Evolutionary conservation across 2,329 filamentous ascomycete species (phyloP).

Genomic region (Aspergillus udagawae): DNA sequence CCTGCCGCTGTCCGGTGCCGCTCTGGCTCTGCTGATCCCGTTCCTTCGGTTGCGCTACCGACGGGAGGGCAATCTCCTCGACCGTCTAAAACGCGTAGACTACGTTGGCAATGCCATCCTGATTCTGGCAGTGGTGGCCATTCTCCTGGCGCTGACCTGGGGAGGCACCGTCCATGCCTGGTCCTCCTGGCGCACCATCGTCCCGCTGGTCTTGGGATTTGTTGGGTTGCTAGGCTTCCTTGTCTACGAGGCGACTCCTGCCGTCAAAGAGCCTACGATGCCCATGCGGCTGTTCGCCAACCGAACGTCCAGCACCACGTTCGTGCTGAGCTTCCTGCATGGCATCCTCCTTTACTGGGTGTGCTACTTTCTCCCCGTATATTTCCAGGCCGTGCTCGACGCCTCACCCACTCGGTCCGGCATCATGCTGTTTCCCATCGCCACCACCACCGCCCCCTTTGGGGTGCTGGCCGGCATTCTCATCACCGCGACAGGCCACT

Average conservation of each 20-base stretch:
- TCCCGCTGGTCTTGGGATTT: conserved; percentile 27
- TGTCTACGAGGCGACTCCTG: conserved; percentile 11
- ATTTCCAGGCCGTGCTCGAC: conserved; percentile 42
- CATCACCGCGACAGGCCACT: conserved; percentile 32
- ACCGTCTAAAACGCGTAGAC: conserved; percentile 22
- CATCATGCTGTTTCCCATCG: conserved; percentile 27
- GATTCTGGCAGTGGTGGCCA: conserved; percentile 20
- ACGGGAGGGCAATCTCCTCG: neutral
- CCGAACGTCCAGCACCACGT: conserved; percentile 27
- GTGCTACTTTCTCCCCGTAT: conserved; percentile 41
- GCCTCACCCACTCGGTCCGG: conserved; percentile 31
- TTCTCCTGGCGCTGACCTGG: conserved; percentile 30
- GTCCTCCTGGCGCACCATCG: conserved; percentile 25
- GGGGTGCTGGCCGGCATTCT: conserved; percentile 29
- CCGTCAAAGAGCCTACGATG: conserved; percentile 33
- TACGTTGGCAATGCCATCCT: conserved; percentile 27
- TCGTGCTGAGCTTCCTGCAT: conserved; percentile 12
- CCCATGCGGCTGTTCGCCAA: conserved; percentile 44
- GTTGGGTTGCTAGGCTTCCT: conserved; percentile 21
- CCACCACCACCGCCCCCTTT: conserved; percentile 19
- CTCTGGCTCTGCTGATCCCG: conserved; percentile 19
- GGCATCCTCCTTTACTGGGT: conserved; percentile 12
- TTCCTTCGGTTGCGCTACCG: conserved; percentile 19
- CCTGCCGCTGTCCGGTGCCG: conserved; percentile 22
- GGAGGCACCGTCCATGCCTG: conserved; percentile 29